Evolutionary conservation across 2,329 filamentous ascomycete species (phyloP).

Genomic region (Colletotrichum sojae): DNA sequence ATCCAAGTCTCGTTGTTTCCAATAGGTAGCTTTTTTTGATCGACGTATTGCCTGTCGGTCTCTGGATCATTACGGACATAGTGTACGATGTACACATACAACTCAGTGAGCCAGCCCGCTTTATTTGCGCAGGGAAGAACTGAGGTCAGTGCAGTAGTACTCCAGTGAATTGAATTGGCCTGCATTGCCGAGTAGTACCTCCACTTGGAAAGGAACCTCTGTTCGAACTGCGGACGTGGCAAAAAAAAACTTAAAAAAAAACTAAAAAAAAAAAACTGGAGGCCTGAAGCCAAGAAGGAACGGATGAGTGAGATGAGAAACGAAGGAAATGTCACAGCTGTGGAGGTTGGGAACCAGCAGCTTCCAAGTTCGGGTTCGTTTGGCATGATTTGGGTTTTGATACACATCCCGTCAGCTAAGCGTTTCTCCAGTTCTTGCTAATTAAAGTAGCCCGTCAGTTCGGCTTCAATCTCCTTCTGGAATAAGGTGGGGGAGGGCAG

Average conservation of each 20-base stretch:
- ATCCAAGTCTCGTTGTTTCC: neutral
- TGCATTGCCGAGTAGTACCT: conserved; percentile 2
- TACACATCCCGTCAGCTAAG: conserved; percentile 15
- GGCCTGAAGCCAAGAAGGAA: neutral
- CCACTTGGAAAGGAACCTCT: neutral
- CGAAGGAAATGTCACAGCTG: conserved; percentile 5
- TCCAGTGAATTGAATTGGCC: conserved; percentile 3
- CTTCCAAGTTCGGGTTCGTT: neutral
- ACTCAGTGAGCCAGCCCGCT: neutral
- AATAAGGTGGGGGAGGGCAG: conserved; percentile 11
- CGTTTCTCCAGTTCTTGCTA: conserved; percentile 5
- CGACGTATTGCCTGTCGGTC: neutral
- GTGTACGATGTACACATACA: neutral
- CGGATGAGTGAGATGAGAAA: neutral
- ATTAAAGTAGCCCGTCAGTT: neutral
- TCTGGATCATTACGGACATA: neutral
- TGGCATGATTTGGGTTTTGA: conserved; percentile 1
- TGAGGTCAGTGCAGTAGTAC: neutral
- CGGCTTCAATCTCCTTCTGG: conserved; percentile 1
- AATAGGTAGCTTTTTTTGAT: neutral
- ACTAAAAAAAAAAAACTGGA: neutral
- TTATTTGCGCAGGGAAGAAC: neutral
- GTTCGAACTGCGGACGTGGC: conserved; percentile 12
- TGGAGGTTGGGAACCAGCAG: conserved; percentile 8
- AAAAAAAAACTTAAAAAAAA: no score